A percentile compares a stretch with the other conserved stretches of the same genome.
Evolutionary conservation across 352 stramenopile genomes (phyloP).

Genomic region (Phytophthora ramorum): DNA sequence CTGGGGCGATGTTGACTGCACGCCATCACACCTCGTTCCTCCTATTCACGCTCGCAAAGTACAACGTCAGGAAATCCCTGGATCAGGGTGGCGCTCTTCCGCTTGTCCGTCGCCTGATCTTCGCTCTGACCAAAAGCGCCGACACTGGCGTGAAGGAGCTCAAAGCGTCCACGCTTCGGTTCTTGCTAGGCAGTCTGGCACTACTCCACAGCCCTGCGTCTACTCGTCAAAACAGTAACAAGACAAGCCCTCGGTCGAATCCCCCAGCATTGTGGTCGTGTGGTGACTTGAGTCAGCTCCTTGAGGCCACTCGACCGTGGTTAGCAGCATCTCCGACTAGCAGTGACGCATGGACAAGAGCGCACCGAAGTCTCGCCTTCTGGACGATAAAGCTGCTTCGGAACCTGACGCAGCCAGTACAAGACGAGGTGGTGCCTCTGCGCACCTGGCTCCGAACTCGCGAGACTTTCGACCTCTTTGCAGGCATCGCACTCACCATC

Average conservation of each 20-base stretch:
- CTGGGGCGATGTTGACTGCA: neutral
- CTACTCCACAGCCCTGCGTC: conserved; percentile 20
- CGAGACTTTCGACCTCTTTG: conserved; percentile 30
- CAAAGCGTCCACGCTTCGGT: conserved; percentile 20
- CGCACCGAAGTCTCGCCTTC: conserved; percentile 17
- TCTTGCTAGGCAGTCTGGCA: conserved; percentile 38
- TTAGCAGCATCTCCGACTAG: neutral
- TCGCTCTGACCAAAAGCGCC: conserved; percentile 12
- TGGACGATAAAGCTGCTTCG: conserved; percentile 48
- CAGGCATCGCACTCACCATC: conserved; percentile 8
- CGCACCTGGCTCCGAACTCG: conserved; percentile 22
- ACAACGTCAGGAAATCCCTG: conserved; percentile 39
- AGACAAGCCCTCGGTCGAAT: conserved; percentile 3
- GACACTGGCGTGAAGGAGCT: conserved; percentile 4
- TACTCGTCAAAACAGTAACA: neutral
- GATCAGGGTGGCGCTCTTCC: conserved; percentile 15
- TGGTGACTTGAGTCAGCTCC: conserved; percentile 14
- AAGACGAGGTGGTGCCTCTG: conserved; percentile 4
- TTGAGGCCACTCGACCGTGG: conserved; percentile 22
- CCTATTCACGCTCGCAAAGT: conserved; percentile 43
- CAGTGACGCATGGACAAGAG: neutral
- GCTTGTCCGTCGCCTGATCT: conserved; percentile 9
- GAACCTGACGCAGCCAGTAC: conserved; percentile 30
- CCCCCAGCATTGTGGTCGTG: conserved; percentile 20
- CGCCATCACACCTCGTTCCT: conserved; percentile 32